phyloP scores from a whole-genome alignment of 2,329 filamentous ascomycete species.

The Penicillium corylophilum region DNA sequence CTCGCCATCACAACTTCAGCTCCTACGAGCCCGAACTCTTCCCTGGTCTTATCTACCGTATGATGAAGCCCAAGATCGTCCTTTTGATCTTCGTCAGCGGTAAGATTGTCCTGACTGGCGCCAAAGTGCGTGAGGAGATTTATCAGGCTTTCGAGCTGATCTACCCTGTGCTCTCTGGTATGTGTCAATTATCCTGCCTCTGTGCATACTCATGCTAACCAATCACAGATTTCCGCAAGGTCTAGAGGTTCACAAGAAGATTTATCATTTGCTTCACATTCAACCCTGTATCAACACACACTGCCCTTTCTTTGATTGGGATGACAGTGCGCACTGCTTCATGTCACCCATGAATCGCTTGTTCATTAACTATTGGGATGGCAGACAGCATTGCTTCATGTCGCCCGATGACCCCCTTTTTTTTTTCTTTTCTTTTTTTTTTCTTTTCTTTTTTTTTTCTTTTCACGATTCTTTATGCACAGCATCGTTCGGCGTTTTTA shows the following conservation, averaged over 20 bases:
- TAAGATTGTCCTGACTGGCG: slow-evolving; percentile 96
- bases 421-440: slow-evolving; percentile 9
- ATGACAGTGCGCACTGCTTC: too few species aligned
- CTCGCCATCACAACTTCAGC: slow-evolving; percentile 98
- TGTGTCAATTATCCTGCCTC: slow-evolving; percentile 26
- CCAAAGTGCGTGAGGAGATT: slow-evolving; percentile 97
- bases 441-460: slow-evolving; percentile 11
- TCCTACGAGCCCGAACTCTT: slow-evolving; percentile 98
- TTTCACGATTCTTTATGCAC: slow-evolving; percentile 40
- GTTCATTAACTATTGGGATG: background rate
- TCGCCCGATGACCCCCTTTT: background rate
- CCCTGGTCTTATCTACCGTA: slow-evolving; percentile 98
- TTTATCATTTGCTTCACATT: slow-evolving; percentile 21
- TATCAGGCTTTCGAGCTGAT: slow-evolving; percentile 97
- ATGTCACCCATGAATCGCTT: too few species aligned
- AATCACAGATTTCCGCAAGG: slow-evolving; percentile 61
- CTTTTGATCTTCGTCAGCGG: slow-evolving; percentile 96
- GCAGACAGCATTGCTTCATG: background rate
- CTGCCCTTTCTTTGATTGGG: slow-evolving; percentile 14
- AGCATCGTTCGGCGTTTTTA: slow-evolving; percentile 49
- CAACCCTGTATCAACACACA: slow-evolving; percentile 30
- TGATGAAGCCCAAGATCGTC: slow-evolving; percentile 99
- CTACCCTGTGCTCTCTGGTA: slow-evolving; percentile 90
- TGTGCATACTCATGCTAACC: slow-evolving; percentile 24
- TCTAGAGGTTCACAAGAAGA: slow-evolving; percentile 41